Base-by-base conservation (phyloP, 371 early-diverging fungal genomes). In the Saksenaea vasiformis region DNA sequence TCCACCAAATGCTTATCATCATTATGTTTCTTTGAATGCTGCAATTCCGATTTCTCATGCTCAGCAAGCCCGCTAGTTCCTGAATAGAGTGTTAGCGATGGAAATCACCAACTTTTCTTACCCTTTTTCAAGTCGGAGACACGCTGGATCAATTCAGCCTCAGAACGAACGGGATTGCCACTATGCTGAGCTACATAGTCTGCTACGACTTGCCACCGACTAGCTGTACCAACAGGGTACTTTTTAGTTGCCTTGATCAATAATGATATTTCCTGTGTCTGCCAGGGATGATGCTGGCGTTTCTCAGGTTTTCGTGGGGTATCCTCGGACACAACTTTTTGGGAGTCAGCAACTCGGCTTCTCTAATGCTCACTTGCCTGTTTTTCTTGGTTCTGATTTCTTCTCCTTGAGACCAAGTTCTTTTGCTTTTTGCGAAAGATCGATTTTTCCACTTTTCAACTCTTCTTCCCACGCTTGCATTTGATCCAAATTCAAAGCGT, bases 201-300 rank as follows among this genome's bases (percentile, higher is more conserved):
- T 34, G 83, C 79, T 51, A 88, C 86, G 0, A 76, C 84, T 5
- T 86, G 83, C 88, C 88, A 88, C 58, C 88, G 74, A 22, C 77
- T 59, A 15, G 64, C 60, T 19, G 86, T 83, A 14, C 88, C 88
- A 11, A 88, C 87, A 0, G 88, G 88, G 57, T 85, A 87, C 65
- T 80, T 85, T 64, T 88, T 88, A 43, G 74, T 76, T 4, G 86
- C 88, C 55, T 86, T 84, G 54, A 87, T 83, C 17, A 88, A 68
- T 13, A 84, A 38, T 5, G 79, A 68, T 8, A 87, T 68, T 58
- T 88, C 88, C 36, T 84, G 73, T 0, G 80, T 75, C 0, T 74
- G 62, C 88, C 88, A 88, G 43, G 58, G 53, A 28, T 41, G 53
- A 11, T 63, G 54, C 27, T 71, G 82, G 51, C 73, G 80, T 70